A percentile compares a stretch with the other conserved stretches of the same genome.
These are phyloP conservation scores for Alternaria metachromatica DNA, from an alignment of 2,329 filamentous ascomycete species.

Conservation along the genomic window DNA sequence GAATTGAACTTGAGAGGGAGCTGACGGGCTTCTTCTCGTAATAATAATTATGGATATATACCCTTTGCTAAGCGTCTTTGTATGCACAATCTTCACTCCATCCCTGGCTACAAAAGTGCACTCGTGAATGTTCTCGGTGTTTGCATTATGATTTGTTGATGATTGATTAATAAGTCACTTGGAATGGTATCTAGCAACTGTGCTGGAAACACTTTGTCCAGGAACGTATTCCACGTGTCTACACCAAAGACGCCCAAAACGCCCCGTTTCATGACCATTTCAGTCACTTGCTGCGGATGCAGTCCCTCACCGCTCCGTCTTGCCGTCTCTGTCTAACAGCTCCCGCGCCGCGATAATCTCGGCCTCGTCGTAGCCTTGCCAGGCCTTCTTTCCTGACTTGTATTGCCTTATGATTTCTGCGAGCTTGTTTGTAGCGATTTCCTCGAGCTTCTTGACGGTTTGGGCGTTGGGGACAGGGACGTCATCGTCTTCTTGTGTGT, in stretches of 20 bases:
- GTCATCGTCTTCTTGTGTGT: conserved; percentile 46
- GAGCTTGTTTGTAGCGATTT: conserved; percentile 75
- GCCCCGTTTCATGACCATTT: conserved; percentile 4
- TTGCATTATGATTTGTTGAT: conserved; percentile 2
- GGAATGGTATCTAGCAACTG: conserved; percentile 5
- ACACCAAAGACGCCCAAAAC: conserved; percentile 11
- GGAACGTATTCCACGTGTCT: conserved; percentile 1
- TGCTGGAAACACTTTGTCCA: not conserved
- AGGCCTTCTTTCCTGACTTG: conserved; percentile 66
- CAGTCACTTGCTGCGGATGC: not conserved
- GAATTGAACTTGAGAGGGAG: not conserved
- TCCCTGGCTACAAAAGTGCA: not conserved
- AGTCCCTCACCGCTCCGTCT: conserved; percentile 23
- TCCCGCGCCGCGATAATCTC: conserved; percentile 76
- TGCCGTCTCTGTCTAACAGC: conserved; percentile 64
- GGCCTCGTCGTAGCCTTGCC: conserved; percentile 74
- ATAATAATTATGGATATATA: conserved; percentile 4
- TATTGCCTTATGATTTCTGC: conserved; percentile 74
- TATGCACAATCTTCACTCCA: not conserved
- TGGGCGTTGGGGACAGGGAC: conserved; percentile 61
- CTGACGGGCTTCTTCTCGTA: not conserved
- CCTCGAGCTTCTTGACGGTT: conserved; percentile 72
- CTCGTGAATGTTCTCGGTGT: not conserved
- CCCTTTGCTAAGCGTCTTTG: not conserved
- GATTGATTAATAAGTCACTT: not conserved